A percentile compares a stretch with the other conserved stretches of the same genome.
These are phyloP conservation scores for Trifolium fragiferum DNA, from an alignment of 306 rosid species.

Conservation along the genomic window DNA sequence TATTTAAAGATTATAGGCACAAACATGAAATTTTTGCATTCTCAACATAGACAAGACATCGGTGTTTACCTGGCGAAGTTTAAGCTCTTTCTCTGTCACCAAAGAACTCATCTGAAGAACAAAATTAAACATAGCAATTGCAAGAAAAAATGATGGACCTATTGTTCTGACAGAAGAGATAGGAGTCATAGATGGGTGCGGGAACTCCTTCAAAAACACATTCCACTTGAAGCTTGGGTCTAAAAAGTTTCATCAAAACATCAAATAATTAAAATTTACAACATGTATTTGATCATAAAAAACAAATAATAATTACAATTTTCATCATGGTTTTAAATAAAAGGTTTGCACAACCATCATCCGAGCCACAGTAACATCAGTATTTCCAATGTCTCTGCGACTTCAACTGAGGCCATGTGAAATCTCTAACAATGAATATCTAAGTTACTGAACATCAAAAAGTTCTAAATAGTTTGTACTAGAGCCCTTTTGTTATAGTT, in stretches of 20 bases:
- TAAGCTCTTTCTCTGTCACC: constrained; percentile 86
- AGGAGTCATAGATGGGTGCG: constrained; percentile 65
- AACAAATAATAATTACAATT: neutral
- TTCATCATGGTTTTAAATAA: neutral
- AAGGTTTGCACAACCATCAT: neutral
- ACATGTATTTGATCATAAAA: neutral
- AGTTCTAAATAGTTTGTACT: too few species aligned
- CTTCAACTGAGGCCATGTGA: neutral
- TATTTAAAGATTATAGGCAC: neutral
- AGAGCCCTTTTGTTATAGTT: too few species aligned
- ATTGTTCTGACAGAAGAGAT: constrained; percentile 49
- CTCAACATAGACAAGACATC: neutral
- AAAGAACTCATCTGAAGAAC: constrained; percentile 83
- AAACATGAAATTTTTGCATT: constrained; percentile 1
- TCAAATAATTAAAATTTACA: neutral
- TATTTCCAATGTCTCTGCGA: neutral
- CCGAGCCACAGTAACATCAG: neutral
- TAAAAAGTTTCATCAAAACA: constrained; percentile 41
- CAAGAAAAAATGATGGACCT: constrained; percentile 81
- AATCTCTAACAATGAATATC: too few species aligned
- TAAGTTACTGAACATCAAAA: too few species aligned
- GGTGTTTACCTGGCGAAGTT: constrained; percentile 80
- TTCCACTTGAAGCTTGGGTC: constrained; percentile 78
- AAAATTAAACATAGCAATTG: constrained; percentile 85
- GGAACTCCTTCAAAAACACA: constrained; percentile 70